Conservation (phyloP, 169 alveolate genomes). For the Eimeria tenella region DNA sequence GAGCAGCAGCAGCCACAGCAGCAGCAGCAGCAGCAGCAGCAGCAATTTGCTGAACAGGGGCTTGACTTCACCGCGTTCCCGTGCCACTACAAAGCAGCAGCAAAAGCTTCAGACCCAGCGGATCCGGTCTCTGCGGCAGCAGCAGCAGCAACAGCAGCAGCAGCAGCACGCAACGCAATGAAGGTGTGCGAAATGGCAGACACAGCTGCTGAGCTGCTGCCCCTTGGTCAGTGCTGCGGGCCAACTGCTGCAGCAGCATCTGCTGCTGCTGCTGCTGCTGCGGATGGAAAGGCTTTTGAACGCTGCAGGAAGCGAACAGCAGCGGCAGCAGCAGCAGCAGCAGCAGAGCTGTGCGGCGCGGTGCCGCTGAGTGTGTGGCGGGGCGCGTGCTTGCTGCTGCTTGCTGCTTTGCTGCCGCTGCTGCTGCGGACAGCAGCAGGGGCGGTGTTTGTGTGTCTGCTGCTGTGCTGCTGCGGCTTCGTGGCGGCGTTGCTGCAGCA, state of each 20-base stretch:
- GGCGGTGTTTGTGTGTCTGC: background rate
- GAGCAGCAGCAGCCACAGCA: background rate
- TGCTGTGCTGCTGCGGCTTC: background rate
- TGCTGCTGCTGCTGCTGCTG: background rate
- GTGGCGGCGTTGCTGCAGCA: background rate
- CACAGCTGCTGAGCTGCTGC: too few relatives aligned
- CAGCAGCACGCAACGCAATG: too few relatives aligned
- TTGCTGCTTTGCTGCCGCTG: background rate
- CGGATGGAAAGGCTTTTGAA: background rate
- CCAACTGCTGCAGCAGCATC: background rate
- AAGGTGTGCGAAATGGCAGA: too few relatives aligned
- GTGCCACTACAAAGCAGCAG: background rate
- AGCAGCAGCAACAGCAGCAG: too few relatives aligned
- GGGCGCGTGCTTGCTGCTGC: background rate
- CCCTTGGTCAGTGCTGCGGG: too few relatives aligned
- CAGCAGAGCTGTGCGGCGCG: background rate
- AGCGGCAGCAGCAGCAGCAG: conserved; percentile 19
- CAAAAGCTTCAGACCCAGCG: background rate
- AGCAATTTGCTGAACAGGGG: background rate
- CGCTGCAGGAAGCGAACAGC: background rate
- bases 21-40: background rate
- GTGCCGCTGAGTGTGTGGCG: background rate
- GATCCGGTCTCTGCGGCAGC: background rate
- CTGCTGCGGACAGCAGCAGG: background rate
- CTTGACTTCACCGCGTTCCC: background rate